phyloP scores from a whole-genome alignment of 371 early-diverging fungal species.

The Actinomortierella wolfii region DNA sequence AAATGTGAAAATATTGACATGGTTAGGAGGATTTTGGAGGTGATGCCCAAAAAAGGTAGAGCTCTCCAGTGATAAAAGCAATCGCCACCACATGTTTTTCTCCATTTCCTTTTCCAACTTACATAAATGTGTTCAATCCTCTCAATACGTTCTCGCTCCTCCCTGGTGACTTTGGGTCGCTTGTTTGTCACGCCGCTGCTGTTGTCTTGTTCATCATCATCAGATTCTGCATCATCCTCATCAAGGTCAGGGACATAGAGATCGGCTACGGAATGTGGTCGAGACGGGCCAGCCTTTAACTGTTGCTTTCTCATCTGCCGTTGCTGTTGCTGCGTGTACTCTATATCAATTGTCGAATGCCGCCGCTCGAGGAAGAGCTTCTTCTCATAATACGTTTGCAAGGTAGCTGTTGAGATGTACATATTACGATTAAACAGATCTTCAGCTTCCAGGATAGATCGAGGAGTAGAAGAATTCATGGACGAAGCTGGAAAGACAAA shows the following conservation, averaged over 20 bases:
- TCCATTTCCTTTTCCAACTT: constrained; percentile 2
- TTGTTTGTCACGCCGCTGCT: not conserved
- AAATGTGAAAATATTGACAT: not conserved
- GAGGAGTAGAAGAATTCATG: constrained; percentile 52
- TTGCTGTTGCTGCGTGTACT: constrained; percentile 8
- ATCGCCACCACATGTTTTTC: not conserved
- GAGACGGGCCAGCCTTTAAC: too few relatives aligned
- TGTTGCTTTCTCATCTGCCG: not conserved
- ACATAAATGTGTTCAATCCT: constrained; percentile 42
- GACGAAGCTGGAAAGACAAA: constrained; percentile 54
- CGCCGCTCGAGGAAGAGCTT: constrained; percentile 51
- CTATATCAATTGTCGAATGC: constrained; percentile 6
- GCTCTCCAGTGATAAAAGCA: too few relatives aligned
- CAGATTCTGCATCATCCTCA: constrained; percentile 3
- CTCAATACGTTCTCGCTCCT: constrained; percentile 37
- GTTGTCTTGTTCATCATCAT: constrained; percentile 5
- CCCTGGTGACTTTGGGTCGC: constrained; percentile 13
- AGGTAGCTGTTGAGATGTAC: constrained; percentile 62
- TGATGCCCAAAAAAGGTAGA: not conserved
- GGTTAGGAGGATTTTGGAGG: too few relatives aligned
- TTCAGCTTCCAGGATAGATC: constrained; percentile 63
- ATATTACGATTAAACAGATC: constrained; percentile 61
- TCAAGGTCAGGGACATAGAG: too few relatives aligned
- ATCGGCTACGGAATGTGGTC: too few relatives aligned
- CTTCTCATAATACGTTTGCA: constrained; percentile 65